Evolutionary conservation across 192 early-diverging fungal species (phyloP).

Genomic region (Piromyces sp.): DNA sequence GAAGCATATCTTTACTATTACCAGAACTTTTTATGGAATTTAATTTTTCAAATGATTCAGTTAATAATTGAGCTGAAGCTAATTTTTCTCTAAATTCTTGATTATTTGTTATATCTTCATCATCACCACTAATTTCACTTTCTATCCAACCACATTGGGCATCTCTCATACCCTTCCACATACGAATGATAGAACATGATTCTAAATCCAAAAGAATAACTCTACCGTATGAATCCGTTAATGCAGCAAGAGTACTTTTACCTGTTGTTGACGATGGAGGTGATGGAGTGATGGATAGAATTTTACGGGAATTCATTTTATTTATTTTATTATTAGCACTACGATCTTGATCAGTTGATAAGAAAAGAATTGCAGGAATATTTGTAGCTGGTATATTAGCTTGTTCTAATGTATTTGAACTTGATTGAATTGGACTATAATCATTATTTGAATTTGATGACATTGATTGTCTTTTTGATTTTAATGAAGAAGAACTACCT

Average conservation of each 20-base stretch:
- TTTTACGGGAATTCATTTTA: constrained; percentile 5
- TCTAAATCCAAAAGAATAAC: constrained; percentile 46
- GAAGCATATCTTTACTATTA: neutral
- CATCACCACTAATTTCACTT: constrained; percentile 17
- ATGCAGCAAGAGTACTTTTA: constrained; percentile 25
- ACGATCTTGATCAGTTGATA: constrained; percentile 29
- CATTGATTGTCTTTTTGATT: constrained; percentile 6
- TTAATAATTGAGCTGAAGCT: neutral
- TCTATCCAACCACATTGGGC: constrained; percentile 50
- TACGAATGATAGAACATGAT: constrained; percentile 40
- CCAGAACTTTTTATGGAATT: neutral
- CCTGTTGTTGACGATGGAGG: constrained; percentile 20
- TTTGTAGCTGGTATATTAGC: constrained; percentile 28
- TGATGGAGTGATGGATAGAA: constrained; percentile 25
- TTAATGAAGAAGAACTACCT: constrained; percentile 8
- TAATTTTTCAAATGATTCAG: neutral
- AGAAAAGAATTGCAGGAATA: constrained; percentile 25
- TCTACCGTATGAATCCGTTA: constrained; percentile 43
- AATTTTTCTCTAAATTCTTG: neutral
- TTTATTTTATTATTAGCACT: neutral
- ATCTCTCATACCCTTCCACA: constrained; percentile 56
- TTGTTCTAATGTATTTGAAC: constrained; percentile 17
- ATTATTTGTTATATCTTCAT: constrained; percentile 1
- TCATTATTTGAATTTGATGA: constrained; percentile 4
- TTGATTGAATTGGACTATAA: constrained; percentile 9